Conservation (phyloP, 2,329 filamentous ascomycete genomes). For the Gyromitra esculenta region DNA sequence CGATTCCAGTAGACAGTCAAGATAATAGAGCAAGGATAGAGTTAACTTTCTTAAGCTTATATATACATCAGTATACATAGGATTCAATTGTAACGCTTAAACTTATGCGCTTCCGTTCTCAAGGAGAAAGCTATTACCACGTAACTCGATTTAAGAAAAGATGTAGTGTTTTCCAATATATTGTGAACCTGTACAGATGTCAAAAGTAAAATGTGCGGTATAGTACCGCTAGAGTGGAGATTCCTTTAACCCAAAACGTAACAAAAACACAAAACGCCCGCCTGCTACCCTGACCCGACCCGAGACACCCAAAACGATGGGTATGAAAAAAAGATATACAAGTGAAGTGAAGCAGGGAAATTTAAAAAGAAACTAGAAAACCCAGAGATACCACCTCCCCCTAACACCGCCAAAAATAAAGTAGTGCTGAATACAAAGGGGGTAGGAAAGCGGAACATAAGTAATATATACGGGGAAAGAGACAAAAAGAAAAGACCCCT, state of each 20-base stretch:
- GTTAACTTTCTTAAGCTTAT: slow-evolving; percentile 34
- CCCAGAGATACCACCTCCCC: slow-evolving; percentile 33
- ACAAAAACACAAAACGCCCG: slow-evolving; percentile 41
- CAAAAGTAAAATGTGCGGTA: slow-evolving; percentile 20
- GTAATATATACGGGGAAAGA: slow-evolving; percentile 29
- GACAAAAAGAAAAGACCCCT: slow-evolving; percentile 21
- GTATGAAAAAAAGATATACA: slow-evolving; percentile 39
- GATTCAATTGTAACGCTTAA: slow-evolving; percentile 10
- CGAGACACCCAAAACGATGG: slow-evolving; percentile 31
- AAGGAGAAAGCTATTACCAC: slow-evolving; percentile 1
- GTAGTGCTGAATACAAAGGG: slow-evolving; percentile 24
- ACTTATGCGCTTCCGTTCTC: not conserved
- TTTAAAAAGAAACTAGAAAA: slow-evolving; percentile 18
- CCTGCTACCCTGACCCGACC: slow-evolving; percentile 38
- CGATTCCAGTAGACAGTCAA: slow-evolving; percentile 24
- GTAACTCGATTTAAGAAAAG: slow-evolving; percentile 6
- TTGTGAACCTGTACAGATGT: slow-evolving; percentile 7
- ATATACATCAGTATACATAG: slow-evolving; percentile 34
- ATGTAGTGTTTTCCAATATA: slow-evolving; percentile 11
- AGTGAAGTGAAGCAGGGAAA: slow-evolving; percentile 36
- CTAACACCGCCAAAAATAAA: slow-evolving; percentile 40
- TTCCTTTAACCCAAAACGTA: slow-evolving; percentile 44
- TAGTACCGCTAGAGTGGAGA: slow-evolving; percentile 47
- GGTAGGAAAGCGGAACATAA: slow-evolving; percentile 19
- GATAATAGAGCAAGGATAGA: slow-evolving; percentile 34